Conservation (phyloP, 2,329 filamentous ascomycete genomes). For the Claviceps sp. region DNA sequence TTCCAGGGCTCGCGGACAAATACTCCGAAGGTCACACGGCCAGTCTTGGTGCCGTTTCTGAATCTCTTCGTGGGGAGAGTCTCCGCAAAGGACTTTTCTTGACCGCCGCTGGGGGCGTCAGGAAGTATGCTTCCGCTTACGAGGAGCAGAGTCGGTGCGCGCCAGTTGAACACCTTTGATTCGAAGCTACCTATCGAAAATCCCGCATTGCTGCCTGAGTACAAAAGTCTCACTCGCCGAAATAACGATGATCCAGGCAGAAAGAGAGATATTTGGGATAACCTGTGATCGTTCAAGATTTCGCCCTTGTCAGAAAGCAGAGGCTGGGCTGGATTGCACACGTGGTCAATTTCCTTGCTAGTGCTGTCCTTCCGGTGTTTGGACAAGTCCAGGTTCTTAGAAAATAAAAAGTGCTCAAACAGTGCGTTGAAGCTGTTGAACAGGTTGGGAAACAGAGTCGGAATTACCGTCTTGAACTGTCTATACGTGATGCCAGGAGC, state of each 20-base stretch:
- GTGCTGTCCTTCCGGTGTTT: constrained; percentile 26
- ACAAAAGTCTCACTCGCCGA: constrained; percentile 50
- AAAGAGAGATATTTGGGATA: constrained; percentile 64
- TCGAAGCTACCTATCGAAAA: constrained; percentile 71
- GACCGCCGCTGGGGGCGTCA: constrained; percentile 32
- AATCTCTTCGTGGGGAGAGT: constrained; percentile 51
- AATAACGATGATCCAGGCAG: constrained; percentile 53
- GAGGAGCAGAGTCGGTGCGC: constrained; percentile 58
- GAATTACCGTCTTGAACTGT: constrained; percentile 47
- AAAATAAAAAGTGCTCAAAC: constrained; percentile 66
- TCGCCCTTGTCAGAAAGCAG: constrained; percentile 39
- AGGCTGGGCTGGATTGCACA: constrained; percentile 27
- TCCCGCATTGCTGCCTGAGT: constrained; percentile 56
- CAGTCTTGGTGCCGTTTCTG: constrained; percentile 33
- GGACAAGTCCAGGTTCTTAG: constrained; percentile 54
- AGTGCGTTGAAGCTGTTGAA: constrained; percentile 55
- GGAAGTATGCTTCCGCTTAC: constrained; percentile 51
- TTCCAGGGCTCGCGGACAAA: constrained; percentile 58
- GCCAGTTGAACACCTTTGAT: constrained; percentile 64
- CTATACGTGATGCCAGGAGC: constrained; percentile 48
- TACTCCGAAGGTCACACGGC: constrained; percentile 51
- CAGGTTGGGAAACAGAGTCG: constrained; percentile 48
- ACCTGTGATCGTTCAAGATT: constrained; percentile 49
- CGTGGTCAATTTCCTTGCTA: background rate
- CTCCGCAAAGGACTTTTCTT: constrained; percentile 43